Evolutionary conservation across 345 rosid genomes (phyloP).

Genomic region (Syzygium aromaticum): DNA sequence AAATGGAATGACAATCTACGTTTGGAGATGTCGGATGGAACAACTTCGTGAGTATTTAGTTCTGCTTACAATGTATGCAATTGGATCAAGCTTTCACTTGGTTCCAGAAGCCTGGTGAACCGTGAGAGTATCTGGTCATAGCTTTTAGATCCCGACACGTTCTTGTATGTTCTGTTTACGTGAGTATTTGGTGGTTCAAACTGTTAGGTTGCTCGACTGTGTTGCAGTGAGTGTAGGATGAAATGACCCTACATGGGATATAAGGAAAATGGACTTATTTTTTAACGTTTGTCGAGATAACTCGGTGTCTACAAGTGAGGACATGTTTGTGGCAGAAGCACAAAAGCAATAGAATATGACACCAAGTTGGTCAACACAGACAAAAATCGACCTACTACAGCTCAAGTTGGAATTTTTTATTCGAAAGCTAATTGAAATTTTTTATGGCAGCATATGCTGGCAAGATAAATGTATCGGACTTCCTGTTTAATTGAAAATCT

Average conservation of each 20-base stretch:
- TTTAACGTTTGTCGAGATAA: not conserved
- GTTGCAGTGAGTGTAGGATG: not conserved
- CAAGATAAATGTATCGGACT: not conserved
- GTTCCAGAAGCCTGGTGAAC: not conserved
- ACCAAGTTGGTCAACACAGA: not conserved
- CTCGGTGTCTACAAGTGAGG: not conserved
- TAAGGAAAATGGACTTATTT: not conserved
- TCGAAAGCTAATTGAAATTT: not conserved
- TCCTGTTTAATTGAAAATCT: not conserved
- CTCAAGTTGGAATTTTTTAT: too few relatives aligned
- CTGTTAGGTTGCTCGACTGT: not conserved
- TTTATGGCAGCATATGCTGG: not conserved
- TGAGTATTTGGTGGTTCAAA: not conserved
- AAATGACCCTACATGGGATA: not conserved
- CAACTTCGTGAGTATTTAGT: not conserved
- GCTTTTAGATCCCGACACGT: not conserved
- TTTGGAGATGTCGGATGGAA: not conserved
- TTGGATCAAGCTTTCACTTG: not conserved
- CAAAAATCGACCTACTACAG: too few relatives aligned
- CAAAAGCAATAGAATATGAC: not conserved
- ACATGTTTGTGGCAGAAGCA: not conserved
- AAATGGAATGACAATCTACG: not conserved
- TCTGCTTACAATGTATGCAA: not conserved
- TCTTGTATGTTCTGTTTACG: not conserved
- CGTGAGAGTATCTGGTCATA: not conserved